Evolutionary conservation across 306 rosid species (phyloP).

Genomic region (Lotus japonicus): DNA sequence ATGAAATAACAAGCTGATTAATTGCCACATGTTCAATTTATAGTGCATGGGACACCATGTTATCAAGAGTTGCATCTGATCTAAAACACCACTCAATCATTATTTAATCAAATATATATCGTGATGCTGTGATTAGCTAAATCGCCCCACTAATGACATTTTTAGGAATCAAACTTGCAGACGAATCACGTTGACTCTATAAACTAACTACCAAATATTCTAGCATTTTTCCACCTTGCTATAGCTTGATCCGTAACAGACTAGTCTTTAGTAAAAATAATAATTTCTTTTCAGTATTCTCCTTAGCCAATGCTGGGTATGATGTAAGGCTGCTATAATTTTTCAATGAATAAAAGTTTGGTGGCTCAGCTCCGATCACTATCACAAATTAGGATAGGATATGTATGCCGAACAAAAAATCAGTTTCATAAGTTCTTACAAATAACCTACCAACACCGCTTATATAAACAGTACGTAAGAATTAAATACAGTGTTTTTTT

Average conservation of each 20-base stretch:
- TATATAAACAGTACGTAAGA: too few relatives aligned
- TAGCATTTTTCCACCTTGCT: not conserved
- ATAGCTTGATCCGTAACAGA: constrained; percentile 17
- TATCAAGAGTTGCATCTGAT: constrained; percentile 15
- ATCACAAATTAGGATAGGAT: too few relatives aligned
- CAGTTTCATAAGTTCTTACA: too few relatives aligned
- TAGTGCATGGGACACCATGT: constrained; percentile 8
- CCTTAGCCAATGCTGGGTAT: not conserved
- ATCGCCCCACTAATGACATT: constrained; percentile 1
- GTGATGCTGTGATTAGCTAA: not conserved
- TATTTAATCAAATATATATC: not conserved
- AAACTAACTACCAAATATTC: not conserved
- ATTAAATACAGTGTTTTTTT: too few relatives aligned
- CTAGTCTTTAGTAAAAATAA: not conserved
- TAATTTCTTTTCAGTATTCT: not conserved
- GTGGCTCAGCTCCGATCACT: too few relatives aligned
- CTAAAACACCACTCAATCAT: constrained; percentile 14
- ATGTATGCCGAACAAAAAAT: too few relatives aligned
- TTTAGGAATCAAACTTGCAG: constrained; percentile 18
- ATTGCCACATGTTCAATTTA: constrained; percentile 18
- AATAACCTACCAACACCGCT: too few relatives aligned
- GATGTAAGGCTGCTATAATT: constrained; percentile 27
- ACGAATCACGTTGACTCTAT: constrained; percentile 29
- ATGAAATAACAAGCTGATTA: not conserved
- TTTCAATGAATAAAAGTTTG: too few relatives aligned